phyloP scores from a whole-genome alignment of 2,329 filamentous ascomycete genomes.

The Curvularia verruculosa region DNA sequence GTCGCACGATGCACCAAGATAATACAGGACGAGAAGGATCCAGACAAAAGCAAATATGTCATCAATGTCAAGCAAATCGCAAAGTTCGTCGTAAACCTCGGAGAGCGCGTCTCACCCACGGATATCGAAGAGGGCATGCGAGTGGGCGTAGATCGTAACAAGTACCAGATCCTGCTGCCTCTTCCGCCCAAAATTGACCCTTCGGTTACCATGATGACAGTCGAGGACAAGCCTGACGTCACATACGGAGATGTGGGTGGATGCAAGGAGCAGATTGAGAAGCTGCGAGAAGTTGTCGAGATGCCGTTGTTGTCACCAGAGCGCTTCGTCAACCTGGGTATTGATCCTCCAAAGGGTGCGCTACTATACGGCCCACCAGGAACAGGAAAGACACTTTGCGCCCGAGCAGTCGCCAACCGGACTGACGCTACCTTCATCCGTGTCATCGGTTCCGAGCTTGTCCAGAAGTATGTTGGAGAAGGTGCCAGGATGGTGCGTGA shows the following conservation, averaged over 20 bases:
- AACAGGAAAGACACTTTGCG: slow-evolving; percentile 98
- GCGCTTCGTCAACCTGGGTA: slow-evolving; percentile 97
- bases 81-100: slow-evolving; percentile 98
- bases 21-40: slow-evolving; percentile 93
- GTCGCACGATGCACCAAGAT: slow-evolving; percentile 99
- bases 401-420: slow-evolving; percentile 94
- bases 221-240: slow-evolving; percentile 99
- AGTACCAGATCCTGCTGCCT: slow-evolving; percentile 98
- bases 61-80: slow-evolving; percentile 99
- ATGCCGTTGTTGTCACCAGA: slow-evolving; percentile 97
- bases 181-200: slow-evolving; percentile 98
- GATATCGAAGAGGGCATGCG: slow-evolving; percentile 99
- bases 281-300: slow-evolving; percentile 96
- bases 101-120: slow-evolving; percentile 93
- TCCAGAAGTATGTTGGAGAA: slow-evolving; percentile 99
- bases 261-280: slow-evolving; percentile 99
- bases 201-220: slow-evolving; percentile 99
- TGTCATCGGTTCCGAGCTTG: slow-evolving; percentile 95
- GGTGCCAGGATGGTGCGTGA: slow-evolving; percentile 98
- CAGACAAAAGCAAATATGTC: slow-evolving; percentile 99
- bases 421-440: slow-evolving; percentile 98
- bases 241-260: slow-evolving; percentile 98
- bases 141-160: slow-evolving; percentile 96
- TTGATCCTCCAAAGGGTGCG: slow-evolving; percentile 97
- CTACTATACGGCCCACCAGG: slow-evolving; percentile 95